phyloP scores from a whole-genome alignment of 225 moss, liverwort and hornwort species.

The Ulota crispa region DNA sequence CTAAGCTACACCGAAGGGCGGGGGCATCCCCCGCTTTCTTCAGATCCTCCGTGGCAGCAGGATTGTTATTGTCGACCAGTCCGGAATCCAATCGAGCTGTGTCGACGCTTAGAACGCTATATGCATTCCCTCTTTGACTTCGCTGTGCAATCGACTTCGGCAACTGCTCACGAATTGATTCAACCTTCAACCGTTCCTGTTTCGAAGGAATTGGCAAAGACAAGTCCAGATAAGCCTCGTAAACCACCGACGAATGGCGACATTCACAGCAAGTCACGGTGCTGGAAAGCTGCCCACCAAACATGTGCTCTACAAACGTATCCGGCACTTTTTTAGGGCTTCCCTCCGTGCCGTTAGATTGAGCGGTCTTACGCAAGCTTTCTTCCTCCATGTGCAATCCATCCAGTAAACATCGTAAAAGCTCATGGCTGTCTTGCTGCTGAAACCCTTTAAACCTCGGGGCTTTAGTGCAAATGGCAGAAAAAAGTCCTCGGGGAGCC shows the following conservation, averaged over 20 bases:
- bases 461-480: constrained; percentile 74
- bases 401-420: constrained; percentile 73
- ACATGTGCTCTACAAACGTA: constrained; percentile 74
- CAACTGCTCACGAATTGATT: constrained; percentile 34
- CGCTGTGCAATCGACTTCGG: constrained; percentile 33
- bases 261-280: constrained; percentile 79
- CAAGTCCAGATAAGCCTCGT: constrained; percentile 78
- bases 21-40: neutral
- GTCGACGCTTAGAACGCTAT: constrained; percentile 25
- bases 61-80: neutral
- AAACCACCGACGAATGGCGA: constrained; percentile 75
- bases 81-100: constrained; percentile 14
- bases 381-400: constrained; percentile 86
- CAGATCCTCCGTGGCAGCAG: neutral
- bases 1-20: constrained; percentile 26
- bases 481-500: constrained; percentile 70
- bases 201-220: constrained; percentile 77
- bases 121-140: constrained; percentile 24
- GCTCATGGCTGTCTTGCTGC: constrained; percentile 95
- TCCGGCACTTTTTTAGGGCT: constrained; percentile 23
- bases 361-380: constrained; percentile 44
- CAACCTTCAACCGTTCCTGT: constrained; percentile 34
- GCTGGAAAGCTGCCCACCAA: constrained; percentile 84
- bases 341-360: neutral
- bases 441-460: constrained; percentile 90